Conservation (phyloP, 306 rosid species). For the Quillaja saponaria region DNA sequence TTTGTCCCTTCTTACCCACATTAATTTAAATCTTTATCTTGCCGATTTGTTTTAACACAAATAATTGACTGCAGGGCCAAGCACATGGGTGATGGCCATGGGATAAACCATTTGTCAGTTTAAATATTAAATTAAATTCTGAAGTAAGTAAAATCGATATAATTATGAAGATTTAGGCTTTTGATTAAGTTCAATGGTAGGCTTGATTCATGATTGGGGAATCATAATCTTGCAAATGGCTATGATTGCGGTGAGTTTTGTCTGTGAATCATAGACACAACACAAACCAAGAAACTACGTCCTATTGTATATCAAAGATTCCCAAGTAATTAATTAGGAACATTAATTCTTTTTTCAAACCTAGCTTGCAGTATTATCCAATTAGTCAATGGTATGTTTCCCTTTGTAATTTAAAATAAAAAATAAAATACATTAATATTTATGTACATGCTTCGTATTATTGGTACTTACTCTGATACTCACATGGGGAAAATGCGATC, state of each 20-base stretch:
- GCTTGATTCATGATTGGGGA: constrained; percentile 48
- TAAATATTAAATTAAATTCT: constrained; percentile 44
- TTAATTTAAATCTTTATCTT: constrained; percentile 10
- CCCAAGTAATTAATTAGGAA: constrained; percentile 40
- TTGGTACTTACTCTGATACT: too few relatives aligned
- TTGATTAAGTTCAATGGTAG: too few relatives aligned
- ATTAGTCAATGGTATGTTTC: constrained; percentile 42
- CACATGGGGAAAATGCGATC: too few relatives aligned
- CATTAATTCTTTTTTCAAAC: constrained; percentile 56
- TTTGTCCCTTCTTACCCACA: too few relatives aligned
- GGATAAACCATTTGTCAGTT: constrained; percentile 30
- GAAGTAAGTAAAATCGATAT: too few relatives aligned
- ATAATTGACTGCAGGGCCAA: constrained; percentile 44
- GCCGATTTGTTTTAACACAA: not conserved
- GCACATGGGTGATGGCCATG: constrained; percentile 73
- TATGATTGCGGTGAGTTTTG: constrained; percentile 51
- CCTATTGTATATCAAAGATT: constrained; percentile 36
- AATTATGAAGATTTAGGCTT: too few relatives aligned
- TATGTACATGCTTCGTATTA: too few relatives aligned
- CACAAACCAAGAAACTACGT: constrained; percentile 50
- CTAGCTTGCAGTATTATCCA: constrained; percentile 29
- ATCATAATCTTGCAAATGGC: constrained; percentile 65
- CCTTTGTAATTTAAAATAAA: constrained; percentile 34
- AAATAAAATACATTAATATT: too few relatives aligned
- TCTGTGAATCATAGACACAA: constrained; percentile 54